Evolutionary conservation across 257 asterid species (phyloP), one percentile per base, ranked within the genome.

Genomic region (Orobanche coerulescens): DNA sequence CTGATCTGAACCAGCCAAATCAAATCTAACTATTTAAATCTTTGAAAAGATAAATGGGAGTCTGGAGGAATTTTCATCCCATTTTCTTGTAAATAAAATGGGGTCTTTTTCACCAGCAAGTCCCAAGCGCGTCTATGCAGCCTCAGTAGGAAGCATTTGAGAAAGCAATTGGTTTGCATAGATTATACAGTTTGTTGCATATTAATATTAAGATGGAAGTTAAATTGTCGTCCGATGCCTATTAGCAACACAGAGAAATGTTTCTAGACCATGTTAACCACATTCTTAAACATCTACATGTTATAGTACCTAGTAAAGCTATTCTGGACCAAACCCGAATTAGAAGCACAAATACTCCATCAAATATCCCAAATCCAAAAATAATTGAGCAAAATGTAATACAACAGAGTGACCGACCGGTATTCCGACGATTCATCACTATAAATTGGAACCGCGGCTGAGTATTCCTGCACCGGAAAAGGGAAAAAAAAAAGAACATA

Each of bases 401-500:
- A 6, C 31, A 73, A 58, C 37, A 20, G 55, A 58, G 65, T 42
- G 23, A 69, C 80, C 67, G 62, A 90, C 97, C 95, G 73, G 86
- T 73, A 58, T 69, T 90, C 72, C 81, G 76, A 31, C 90, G 78
- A 77, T 90, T 86, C 97, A 90, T 86, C 19, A 90, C 95, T 75
- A 89, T 82, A 74, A 90, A 86, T 83, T 90, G 97, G 76, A 82
- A 86, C 64, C 81, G 79, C 2, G 97, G 97, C 20, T 79, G 83
- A 25, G 86, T 61, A 58, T 73, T 81, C 88, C 97, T 90, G 81
- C 52, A 65, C 54, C 74, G 52, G 60, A 19, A 19, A 70, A 58
- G 18, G n/a, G n/a, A n/a, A n/a, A 20, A 20, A 19, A 10, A 19
- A 7, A 37, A 37, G 11, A 4, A 37, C 8, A 8, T 52, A 43